These are phyloP conservation scores for Bipolaris cookei DNA, from an alignment of 2,329 filamentous ascomycete species.

Conservation along the genomic window DNA sequence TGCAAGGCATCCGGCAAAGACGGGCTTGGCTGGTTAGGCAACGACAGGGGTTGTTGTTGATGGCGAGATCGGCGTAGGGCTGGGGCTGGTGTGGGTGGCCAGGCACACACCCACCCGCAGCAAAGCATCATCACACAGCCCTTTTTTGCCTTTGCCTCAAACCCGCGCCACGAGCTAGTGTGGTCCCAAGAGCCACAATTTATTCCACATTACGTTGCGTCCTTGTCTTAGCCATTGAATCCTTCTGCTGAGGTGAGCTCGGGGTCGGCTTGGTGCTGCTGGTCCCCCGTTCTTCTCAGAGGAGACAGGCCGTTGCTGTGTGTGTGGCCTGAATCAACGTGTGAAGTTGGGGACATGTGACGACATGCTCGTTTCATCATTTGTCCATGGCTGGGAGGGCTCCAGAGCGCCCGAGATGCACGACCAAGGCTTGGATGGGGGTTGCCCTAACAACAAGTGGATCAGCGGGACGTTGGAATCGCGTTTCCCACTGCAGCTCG, in stretches of 20 bases:
- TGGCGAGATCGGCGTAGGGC: conserved; percentile 1
- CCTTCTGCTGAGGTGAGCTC: background rate
- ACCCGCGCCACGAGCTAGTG: background rate
- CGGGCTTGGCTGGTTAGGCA: background rate
- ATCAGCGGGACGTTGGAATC: conserved; percentile 2
- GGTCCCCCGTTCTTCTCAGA: no score
- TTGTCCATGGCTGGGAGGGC: background rate
- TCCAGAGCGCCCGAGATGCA: conserved; percentile 2
- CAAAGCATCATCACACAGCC: no score
- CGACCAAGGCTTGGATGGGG: conserved; percentile 8
- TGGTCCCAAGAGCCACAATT: background rate
- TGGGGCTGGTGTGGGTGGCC: background rate
- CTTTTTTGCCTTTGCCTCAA: background rate
- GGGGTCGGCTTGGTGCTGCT: background rate
- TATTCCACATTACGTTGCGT: background rate
- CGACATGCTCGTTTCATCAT: conserved; percentile 21
- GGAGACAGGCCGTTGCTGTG: background rate
- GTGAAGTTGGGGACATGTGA: conserved; percentile 5
- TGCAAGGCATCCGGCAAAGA: background rate
- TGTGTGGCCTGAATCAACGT: background rate
- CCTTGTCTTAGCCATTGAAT: background rate
- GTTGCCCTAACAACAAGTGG: conserved; percentile 17
- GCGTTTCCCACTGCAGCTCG: background rate
- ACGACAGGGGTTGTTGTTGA: background rate
- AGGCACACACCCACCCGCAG: background rate